Conservation (phyloP, 306 rosid genomes). For the Cucurbita argyrosperma region DNA sequence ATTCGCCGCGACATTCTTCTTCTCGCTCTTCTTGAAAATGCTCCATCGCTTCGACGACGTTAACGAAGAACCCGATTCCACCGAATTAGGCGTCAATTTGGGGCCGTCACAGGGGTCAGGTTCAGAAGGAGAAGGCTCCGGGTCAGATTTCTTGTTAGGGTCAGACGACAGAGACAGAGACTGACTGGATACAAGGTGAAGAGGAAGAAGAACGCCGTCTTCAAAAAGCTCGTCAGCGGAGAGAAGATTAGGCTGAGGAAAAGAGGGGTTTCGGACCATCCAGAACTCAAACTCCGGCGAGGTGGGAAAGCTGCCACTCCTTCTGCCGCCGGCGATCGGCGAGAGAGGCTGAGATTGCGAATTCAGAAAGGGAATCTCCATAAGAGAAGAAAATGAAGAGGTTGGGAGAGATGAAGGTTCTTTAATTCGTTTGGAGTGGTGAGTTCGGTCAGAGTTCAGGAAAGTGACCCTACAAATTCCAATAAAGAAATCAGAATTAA, state of each 20-base stretch:
- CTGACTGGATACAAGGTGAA: constrained; percentile 27
- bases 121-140: background rate
- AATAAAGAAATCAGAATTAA: constrained; percentile 13
- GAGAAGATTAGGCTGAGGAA: constrained; percentile 55
- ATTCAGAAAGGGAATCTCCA: constrained; percentile 25
- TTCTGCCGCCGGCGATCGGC: constrained; percentile 8
- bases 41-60: constrained; percentile 80
- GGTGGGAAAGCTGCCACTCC: constrained; percentile 20
- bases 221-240: constrained; percentile 87
- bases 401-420: background rate
- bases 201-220: constrained; percentile 77
- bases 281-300: constrained; percentile 98
- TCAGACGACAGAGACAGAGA: constrained; percentile 7
- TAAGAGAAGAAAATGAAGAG: background rate
- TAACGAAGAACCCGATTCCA: constrained; percentile 15
- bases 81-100: constrained; percentile 11
- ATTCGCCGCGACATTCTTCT: constrained; percentile 21
- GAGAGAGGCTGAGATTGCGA: constrained; percentile 15
- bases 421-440: background rate
- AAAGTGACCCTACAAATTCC: constrained; percentile 17
- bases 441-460: constrained; percentile 1
- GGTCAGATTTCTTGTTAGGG: constrained; percentile 10
- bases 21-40: constrained; percentile 53
- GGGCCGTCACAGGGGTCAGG: constrained; percentile 25
- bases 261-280: constrained; percentile 81